These are phyloP conservation scores for Eucalyptus cloeziana DNA, from an alignment of 345 rosid genomes.

Conservation along the genomic window DNA sequence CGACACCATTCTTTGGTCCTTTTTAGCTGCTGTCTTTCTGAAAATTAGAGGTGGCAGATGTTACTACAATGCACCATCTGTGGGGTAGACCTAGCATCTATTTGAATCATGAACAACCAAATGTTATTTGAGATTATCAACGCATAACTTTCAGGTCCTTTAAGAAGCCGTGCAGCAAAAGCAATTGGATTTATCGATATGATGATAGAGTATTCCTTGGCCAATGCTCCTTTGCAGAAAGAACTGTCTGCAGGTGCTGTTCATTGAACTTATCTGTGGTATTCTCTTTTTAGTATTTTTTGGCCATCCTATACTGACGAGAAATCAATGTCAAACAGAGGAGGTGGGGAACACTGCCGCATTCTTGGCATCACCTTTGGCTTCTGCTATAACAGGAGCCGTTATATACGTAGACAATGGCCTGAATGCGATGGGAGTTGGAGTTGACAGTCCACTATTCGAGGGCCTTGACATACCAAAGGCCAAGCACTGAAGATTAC, in stretches of 20 bases:
- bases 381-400: conserved; percentile 87
- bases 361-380: conserved; percentile 84
- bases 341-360: conserved; percentile 95
- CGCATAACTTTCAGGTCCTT: conserved; percentile 31
- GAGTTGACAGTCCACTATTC: conserved; percentile 78
- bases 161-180: conserved; percentile 67
- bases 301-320: not conserved
- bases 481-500: conserved; percentile 21
- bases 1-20: not conserved
- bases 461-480: conserved; percentile 62
- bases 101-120: not conserved
- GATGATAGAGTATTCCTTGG: conserved; percentile 79
- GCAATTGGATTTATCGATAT: conserved; percentile 73
- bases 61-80: not conserved
- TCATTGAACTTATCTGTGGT: not conserved
- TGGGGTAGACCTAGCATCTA: not conserved
- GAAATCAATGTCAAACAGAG: conserved; percentile 29
- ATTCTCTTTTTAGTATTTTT: not conserved
- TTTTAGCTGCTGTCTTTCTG: not conserved
- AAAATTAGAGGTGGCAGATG: not conserved
- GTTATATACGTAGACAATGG: conserved; percentile 92
- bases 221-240: conserved; percentile 80
- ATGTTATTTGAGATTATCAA: not conserved
- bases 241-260: conserved; percentile 72
- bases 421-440: conserved; percentile 90